A percentile compares a stretch with the other conserved stretches of the same genome.
phyloP scores from a whole-genome alignment of 2,329 filamentous ascomycete species.

The Paramyrothecium sp. region DNA sequence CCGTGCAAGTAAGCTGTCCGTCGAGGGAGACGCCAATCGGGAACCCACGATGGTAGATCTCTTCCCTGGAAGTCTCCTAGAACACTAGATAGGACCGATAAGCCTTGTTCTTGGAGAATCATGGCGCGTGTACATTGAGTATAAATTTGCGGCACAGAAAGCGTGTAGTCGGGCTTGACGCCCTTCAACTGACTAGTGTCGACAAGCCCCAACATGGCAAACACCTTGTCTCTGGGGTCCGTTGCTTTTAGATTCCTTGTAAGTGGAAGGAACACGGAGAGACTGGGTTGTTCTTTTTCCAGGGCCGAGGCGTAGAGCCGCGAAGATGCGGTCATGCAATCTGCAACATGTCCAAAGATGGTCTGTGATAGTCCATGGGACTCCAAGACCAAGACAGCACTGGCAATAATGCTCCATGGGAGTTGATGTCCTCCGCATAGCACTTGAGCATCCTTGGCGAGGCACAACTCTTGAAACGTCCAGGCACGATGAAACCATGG shows the following conservation, averaged over 20 bases:
- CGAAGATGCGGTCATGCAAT: neutral
- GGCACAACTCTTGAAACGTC: neutral
- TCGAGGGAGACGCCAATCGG: neutral
- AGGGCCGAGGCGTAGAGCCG: neutral
- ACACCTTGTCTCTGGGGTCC: neutral
- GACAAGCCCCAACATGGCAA: neutral
- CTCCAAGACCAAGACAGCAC: neutral
- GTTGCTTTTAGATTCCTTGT: neutral
- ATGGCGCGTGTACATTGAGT: neutral
- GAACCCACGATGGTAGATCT: neutral
- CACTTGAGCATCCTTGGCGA: neutral
- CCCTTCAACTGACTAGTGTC: neutral
- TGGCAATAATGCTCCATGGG: neutral
- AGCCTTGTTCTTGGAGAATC: neutral
- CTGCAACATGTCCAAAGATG: neutral
- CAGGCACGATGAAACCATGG: neutral
- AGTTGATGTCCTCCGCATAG: neutral
- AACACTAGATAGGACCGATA: neutral
- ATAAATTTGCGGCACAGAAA: neutral
- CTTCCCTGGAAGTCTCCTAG: neutral
- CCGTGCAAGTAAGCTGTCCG: neutral
- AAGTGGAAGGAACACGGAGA: neutral
- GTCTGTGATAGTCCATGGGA: neutral
- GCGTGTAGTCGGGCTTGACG: neutral
- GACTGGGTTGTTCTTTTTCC: neutral